A percentile compares a stretch with the other conserved stretches of the same genome.
phyloP scores from a whole-genome alignment of 768 basidiomycete genomes.

The Russula sp. region DNA sequence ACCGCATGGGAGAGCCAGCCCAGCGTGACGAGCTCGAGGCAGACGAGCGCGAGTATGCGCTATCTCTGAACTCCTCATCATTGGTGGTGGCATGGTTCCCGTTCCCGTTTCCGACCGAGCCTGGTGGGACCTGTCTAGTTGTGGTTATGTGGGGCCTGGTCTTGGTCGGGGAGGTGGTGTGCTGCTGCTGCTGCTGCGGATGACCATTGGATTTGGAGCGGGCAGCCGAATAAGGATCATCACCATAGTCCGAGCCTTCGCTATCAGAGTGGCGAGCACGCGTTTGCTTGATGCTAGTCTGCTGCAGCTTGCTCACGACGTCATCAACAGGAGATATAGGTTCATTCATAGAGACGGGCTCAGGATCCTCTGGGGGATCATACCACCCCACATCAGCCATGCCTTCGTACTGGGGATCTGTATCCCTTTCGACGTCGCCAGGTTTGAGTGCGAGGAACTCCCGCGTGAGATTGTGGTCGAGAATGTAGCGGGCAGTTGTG shows the following conservation, averaged over 20 bases:
- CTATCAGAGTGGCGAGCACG: slow-evolving; percentile 44
- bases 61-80: slow-evolving; percentile 23
- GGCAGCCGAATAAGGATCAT: slow-evolving; percentile 19
- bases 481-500: slow-evolving; percentile 65
- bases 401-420: slow-evolving; percentile 51
- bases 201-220: slow-evolving; percentile 4
- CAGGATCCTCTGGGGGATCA: slow-evolving; percentile 21
- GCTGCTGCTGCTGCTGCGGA: slow-evolving; percentile 20
- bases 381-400: slow-evolving; percentile 43
- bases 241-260: slow-evolving; percentile 51
- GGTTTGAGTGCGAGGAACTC: slow-evolving; percentile 78
- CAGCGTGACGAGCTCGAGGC: slow-evolving; percentile 21
- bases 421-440: slow-evolving; percentile 73
- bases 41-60: slow-evolving; percentile 29
- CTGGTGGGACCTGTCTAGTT: slow-evolving; percentile 6
- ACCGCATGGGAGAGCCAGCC: slow-evolving; percentile 21
- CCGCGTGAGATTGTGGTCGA: slow-evolving; percentile 73
- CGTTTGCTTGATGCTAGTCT: slow-evolving; percentile 35
- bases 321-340: slow-evolving; percentile 32
- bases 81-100: background rate
- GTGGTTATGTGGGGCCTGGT: slow-evolving; percentile 3
- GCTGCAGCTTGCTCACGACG: slow-evolving; percentile 26
- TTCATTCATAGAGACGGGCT: slow-evolving; percentile 27
- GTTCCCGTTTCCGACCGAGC: background rate
- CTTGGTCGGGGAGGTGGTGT: slow-evolving; percentile 20